A percentile compares a stretch with the other conserved stretches of the same genome.
phyloP scores from a whole-genome alignment of 2,329 filamentous ascomycete species.

The Claviceps spartinae region DNA sequence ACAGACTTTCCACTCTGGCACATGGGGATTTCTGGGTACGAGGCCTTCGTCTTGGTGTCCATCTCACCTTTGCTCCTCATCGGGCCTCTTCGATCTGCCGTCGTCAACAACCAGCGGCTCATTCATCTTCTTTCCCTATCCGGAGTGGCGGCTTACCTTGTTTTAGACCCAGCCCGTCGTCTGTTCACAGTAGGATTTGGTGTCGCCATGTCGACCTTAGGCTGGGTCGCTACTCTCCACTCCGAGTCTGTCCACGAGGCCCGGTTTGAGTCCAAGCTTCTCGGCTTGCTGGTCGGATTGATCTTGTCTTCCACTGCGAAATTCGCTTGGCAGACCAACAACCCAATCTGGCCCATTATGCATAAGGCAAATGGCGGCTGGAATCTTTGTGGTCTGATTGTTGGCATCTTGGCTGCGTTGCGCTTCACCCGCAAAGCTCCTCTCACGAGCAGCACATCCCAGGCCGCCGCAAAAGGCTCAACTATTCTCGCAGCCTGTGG shows the following conservation, averaged over 20 bases:
- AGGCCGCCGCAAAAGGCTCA: slow-evolving; percentile 44
- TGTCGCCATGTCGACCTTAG: slow-evolving; percentile 65
- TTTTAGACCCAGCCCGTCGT: slow-evolving; percentile 58
- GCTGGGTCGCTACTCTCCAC: slow-evolving; percentile 73
- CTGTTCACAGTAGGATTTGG: slow-evolving; percentile 73
- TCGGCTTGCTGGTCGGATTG: slow-evolving; percentile 70
- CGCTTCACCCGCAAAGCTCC: slow-evolving; percentile 58
- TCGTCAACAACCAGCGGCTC: slow-evolving; percentile 54
- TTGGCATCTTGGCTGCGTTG: slow-evolving; percentile 64
- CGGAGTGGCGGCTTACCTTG: slow-evolving; percentile 67
- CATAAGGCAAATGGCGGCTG: slow-evolving; percentile 80
- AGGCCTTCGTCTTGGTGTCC: slow-evolving; percentile 75
- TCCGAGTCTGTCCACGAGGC: slow-evolving; percentile 61
- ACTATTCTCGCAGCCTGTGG: slow-evolving; percentile 60
- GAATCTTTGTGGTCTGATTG: slow-evolving; percentile 68
- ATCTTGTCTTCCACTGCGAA: slow-evolving; percentile 80
- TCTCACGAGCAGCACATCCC: slow-evolving; percentile 25
- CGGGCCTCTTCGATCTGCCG: slow-evolving; percentile 50
- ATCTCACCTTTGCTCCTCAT: slow-evolving; percentile 71
- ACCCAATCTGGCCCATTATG: slow-evolving; percentile 93
- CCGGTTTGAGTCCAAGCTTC: slow-evolving; percentile 67
- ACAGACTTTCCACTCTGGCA: slow-evolving; percentile 92
- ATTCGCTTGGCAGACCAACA: slow-evolving; percentile 88
- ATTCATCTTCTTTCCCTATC: slow-evolving; percentile 65
- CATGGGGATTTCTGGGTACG: slow-evolving; percentile 97